These are phyloP conservation scores for Geranium brycei DNA, from an alignment of 345 rosid species.

Conservation along the genomic window DNA sequence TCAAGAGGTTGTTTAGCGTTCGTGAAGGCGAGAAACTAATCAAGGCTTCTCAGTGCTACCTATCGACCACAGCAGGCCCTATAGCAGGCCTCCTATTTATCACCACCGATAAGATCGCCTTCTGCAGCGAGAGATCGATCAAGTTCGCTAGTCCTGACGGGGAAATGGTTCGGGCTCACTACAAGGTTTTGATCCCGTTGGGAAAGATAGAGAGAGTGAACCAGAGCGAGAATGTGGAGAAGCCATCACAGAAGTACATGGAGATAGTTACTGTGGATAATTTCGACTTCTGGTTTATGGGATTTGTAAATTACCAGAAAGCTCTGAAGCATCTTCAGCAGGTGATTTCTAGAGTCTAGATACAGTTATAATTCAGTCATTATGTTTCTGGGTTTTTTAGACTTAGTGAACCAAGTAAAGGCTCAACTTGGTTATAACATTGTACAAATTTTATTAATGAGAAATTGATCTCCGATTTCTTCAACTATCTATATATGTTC, in stretches of 20 bases:
- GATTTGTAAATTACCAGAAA: slow-evolving; percentile 60
- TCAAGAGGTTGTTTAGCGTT: slow-evolving; percentile 26
- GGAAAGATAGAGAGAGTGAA: slow-evolving; percentile 40
- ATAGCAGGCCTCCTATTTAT: slow-evolving; percentile 41
- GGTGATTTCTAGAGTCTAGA: slow-evolving; percentile 21
- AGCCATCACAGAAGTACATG: slow-evolving; percentile 57
- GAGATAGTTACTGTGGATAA: slow-evolving; percentile 52
- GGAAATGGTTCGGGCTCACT: slow-evolving; percentile 20
- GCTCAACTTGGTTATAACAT: slow-evolving; percentile 11
- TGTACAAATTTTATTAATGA: slow-evolving; percentile 9
- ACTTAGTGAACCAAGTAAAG: not conserved
- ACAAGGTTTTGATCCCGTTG: slow-evolving; percentile 47
- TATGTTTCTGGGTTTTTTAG: not conserved
- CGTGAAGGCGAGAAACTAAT: slow-evolving; percentile 29
- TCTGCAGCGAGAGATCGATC: slow-evolving; percentile 38
- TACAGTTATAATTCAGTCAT: not conserved
- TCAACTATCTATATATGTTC: not conserved
- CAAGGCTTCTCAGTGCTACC: slow-evolving; percentile 34
- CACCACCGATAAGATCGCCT: slow-evolving; percentile 28
- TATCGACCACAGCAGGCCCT: slow-evolving; percentile 38
- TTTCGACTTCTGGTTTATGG: slow-evolving; percentile 92
- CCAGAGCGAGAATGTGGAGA: slow-evolving; percentile 41
- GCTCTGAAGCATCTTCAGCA: slow-evolving; percentile 46
- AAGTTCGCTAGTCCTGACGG: slow-evolving; percentile 24
- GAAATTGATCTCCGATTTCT: not conserved